Base-by-base conservation (phyloP, 1,284 basidiomycete species). In the Trametes versicolor region DNA sequence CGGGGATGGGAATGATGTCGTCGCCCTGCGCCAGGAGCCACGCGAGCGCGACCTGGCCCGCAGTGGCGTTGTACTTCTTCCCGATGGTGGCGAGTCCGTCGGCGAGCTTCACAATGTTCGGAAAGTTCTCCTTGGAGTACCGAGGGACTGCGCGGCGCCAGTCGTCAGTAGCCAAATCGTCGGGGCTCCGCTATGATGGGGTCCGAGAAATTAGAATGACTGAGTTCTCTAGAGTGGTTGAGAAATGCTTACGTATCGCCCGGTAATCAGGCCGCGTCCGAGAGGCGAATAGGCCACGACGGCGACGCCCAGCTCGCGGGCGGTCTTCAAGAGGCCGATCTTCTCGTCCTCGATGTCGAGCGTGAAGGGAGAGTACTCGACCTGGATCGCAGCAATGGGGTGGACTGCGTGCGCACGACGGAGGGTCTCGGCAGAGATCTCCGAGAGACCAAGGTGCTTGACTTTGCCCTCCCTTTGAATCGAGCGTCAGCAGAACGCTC, bases 331-430 rank as follows among this genome's bases (percentile, higher is more conserved):
- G 0, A 88, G 67, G 0, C 76, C 83, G 15, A 85, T 74, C 68
- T 84, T 79, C 43, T 78, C 76, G 56, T 82, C 77, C 69, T 87
- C 85, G 65, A 87, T 84, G 64, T 86, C 80, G 29, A 83, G 78
- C n/a, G 81, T 81, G 78, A 88, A 90, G 0, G 89, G 87, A 3
- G 85, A 88, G 68, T 85, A 87, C 73, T 91, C 89, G 37, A 89
- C 77, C 74, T 92, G 87, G 23, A 91, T 77, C 4, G 86, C 87
- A 1, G 86, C 75, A 65, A 92, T 86, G 0, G 86, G 86, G 67
- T 87, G 84, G 6, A 88, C 80, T 17, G 84, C 83, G 66, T 87
- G 82, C 4, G 91, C 91, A 49, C 89, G 85, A 6, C 88, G 83
- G 17, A 93, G 81, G 0, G 87, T 88, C 1, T 76, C 78, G 1